A percentile compares a stretch with the other conserved stretches of the same genome.
These are phyloP conservation scores for Phyllachora maydis DNA, from an alignment of 2,329 filamentous ascomycete genomes.

Conservation along the genomic window DNA sequence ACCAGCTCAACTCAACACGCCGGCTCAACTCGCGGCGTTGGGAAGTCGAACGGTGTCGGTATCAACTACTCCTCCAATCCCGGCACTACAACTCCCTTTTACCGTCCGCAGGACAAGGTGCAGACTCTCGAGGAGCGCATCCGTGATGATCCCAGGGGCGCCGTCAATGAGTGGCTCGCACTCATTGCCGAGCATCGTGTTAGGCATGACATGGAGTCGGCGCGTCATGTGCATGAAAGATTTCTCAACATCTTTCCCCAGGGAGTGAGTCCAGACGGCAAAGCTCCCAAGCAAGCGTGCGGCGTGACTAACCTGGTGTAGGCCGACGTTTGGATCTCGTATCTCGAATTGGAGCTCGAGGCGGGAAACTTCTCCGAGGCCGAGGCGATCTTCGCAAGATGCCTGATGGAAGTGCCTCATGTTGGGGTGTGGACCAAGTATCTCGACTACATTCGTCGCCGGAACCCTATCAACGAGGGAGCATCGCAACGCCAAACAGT, in stretches of 20 bases:
- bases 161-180: slow-evolving; percentile 77
- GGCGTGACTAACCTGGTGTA: slow-evolving; percentile 18
- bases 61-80: slow-evolving; percentile 1
- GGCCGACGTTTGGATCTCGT: slow-evolving; percentile 84
- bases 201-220: slow-evolving; percentile 64
- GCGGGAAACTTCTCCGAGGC: slow-evolving; percentile 64
- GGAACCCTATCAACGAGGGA: slow-evolving; percentile 73
- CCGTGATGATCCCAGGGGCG: slow-evolving; percentile 78
- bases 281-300: neutral
- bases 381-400: slow-evolving; percentile 66
- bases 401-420: slow-evolving; percentile 59
- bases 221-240: slow-evolving; percentile 61
- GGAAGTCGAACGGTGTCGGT: too few relatives aligned
- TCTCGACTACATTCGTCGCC: slow-evolving; percentile 81
- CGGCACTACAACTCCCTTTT: slow-evolving; percentile 6
- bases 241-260: slow-evolving; percentile 81
- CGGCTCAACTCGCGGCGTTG: too few relatives aligned
- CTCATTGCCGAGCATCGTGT: slow-evolving; percentile 71
- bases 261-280: slow-evolving; percentile 72
- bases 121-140: slow-evolving; percentile 77
- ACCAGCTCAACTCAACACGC: too few relatives aligned
- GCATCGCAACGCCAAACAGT: slow-evolving; percentile 59
- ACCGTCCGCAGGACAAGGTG: slow-evolving; percentile 34
- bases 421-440: slow-evolving; percentile 85
- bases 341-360: slow-evolving; percentile 75